These are phyloP conservation scores for Lepidium africanum DNA, from an alignment of 345 rosid genomes.

Conservation along the genomic window DNA sequence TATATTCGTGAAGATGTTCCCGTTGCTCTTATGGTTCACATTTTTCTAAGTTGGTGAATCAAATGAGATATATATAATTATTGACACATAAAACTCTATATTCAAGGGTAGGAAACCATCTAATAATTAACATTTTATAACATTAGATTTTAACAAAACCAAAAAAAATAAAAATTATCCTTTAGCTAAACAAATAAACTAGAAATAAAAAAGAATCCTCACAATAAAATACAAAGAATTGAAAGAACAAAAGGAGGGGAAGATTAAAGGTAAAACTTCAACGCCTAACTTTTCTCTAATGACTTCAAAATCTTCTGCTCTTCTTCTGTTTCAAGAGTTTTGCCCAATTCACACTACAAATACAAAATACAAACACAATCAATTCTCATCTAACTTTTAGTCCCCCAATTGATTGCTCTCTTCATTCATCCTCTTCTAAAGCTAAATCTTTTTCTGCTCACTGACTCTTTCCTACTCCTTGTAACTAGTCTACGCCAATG, in stretches of 20 bases:
- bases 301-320: slow-evolving; percentile 30
- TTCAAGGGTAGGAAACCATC: neutral
- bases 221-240: slow-evolving; percentile 28
- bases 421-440: slow-evolving; percentile 27
- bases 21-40: too few species aligned
- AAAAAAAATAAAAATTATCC: neutral
- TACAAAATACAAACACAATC: slow-evolving; percentile 28
- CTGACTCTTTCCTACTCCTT: slow-evolving; percentile 29
- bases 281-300: slow-evolving; percentile 19
- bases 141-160: slow-evolving; percentile 7
- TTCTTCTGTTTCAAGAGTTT: slow-evolving; percentile 24
- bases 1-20: too few species aligned
- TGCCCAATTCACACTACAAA: slow-evolving; percentile 26
- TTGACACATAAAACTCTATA: too few species aligned
- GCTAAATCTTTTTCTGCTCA: slow-evolving; percentile 20
- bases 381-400: slow-evolving; percentile 16
- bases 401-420: slow-evolving; percentile 12
- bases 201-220: slow-evolving; percentile 18
- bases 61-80: too few species aligned
- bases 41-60: too few species aligned
- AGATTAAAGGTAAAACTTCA: slow-evolving; percentile 21
- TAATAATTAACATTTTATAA: slow-evolving; percentile 21
- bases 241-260: slow-evolving; percentile 21
- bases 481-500: slow-evolving; percentile 22
- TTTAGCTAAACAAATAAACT: slow-evolving; percentile 26